phyloP scores from a whole-genome alignment of 331 rosid species.

The Arachis monticola region DNA sequence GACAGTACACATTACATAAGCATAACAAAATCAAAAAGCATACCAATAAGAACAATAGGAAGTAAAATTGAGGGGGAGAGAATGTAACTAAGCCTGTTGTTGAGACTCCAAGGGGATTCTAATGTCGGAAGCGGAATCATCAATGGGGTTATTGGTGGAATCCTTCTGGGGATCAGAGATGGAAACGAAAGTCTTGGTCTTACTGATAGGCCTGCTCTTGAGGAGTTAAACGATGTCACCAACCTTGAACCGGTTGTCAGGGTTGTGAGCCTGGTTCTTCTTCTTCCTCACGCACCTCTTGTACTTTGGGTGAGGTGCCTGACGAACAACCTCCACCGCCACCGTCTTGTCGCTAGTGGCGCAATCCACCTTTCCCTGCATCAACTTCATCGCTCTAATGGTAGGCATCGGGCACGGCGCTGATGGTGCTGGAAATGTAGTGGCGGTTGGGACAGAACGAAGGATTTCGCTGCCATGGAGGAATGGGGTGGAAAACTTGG shows the following conservation, averaged over 20 bases:
- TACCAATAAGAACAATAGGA: constrained; percentile 1
- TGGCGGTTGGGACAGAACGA: too few species aligned
- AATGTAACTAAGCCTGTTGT: constrained; percentile 37
- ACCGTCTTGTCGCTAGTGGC: too few species aligned
- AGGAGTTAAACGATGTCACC: constrained; percentile 86
- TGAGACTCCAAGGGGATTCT: constrained; percentile 81
- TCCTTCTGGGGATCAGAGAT: constrained; percentile 32
- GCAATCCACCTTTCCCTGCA: too few species aligned
- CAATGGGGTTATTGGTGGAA: constrained; percentile 27
- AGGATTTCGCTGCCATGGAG: too few species aligned
- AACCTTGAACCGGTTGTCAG: constrained; percentile 74
- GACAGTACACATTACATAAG: neutral
- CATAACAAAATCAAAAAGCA: constrained; percentile 29
- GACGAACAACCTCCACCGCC: too few species aligned
- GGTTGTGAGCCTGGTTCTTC: constrained; percentile 97
- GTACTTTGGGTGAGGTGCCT: too few species aligned
- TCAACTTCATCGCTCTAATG: too few species aligned
- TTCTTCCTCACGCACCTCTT: constrained; percentile 25
- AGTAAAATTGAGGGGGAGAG: constrained; percentile 3
- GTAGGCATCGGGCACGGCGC: too few species aligned
- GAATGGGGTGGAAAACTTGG: too few species aligned
- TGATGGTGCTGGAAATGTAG: too few species aligned
- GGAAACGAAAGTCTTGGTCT: too few species aligned
- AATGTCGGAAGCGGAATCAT: constrained; percentile 38
- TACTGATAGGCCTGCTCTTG: constrained; percentile 68